These are phyloP conservation scores for Tephrocybe sp. DNA, from an alignment of 768 basidiomycete genomes.

Conservation along the genomic window DNA sequence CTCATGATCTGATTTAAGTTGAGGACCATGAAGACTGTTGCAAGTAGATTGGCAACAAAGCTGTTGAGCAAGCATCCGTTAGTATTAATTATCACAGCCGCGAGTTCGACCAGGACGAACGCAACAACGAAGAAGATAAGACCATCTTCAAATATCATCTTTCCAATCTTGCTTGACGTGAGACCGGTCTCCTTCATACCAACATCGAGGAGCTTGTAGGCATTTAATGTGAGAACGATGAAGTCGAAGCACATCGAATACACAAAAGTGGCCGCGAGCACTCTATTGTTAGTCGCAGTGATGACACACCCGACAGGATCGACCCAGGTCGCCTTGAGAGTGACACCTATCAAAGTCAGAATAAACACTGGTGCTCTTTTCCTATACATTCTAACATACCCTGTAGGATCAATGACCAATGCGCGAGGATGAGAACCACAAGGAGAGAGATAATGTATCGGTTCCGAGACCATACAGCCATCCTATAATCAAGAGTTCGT, in stretches of 20 bases:
- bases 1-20: constrained; percentile 67
- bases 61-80: constrained; percentile 20
- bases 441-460: constrained; percentile 48
- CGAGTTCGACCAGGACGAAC: constrained; percentile 32
- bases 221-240: constrained; percentile 54
- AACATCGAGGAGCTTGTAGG: constrained; percentile 48
- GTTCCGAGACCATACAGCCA: constrained; percentile 67
- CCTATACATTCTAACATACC: constrained; percentile 28
- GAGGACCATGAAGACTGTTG: constrained; percentile 63
- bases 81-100: background rate
- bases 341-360: constrained; percentile 40
- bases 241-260: constrained; percentile 78
- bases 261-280: constrained; percentile 69
- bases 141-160: constrained; percentile 69
- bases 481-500: constrained; percentile 18
- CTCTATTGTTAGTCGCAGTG: constrained; percentile 53
- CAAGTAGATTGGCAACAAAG: constrained; percentile 40
- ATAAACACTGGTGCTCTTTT: background rate
- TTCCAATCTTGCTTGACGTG: constrained; percentile 46
- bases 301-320: constrained; percentile 50
- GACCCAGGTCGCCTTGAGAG: constrained; percentile 56
- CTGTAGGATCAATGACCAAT: constrained; percentile 70
- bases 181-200: constrained; percentile 19
- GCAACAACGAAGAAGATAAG: constrained; percentile 76
- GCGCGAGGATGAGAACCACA: constrained; percentile 58